Conservation (phyloP, 176 grass and related monocot genomes). For the Saccharum spontaneum region DNA sequence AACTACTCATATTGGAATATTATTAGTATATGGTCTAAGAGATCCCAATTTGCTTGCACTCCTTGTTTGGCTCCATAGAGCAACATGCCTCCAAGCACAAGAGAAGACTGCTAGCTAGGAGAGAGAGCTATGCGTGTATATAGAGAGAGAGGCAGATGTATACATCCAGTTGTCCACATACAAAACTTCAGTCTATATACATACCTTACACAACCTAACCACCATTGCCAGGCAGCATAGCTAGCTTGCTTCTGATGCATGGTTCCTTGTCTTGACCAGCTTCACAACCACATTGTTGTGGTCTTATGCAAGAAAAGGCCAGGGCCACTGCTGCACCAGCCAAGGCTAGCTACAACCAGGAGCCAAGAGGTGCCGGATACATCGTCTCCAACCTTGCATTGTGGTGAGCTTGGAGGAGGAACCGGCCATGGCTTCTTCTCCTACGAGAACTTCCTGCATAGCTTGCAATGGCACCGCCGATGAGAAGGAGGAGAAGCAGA, state of each 20-base stretch:
- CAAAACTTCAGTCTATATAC: not conserved
- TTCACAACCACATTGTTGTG: not conserved
- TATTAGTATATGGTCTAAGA: constrained; percentile 24
- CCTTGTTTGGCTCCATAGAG: constrained; percentile 33
- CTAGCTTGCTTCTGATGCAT: constrained; percentile 7
- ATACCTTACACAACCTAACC: constrained; percentile 22
- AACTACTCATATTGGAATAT: constrained; percentile 59
- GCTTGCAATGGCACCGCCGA: not conserved
- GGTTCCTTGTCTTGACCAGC: constrained; percentile 29
- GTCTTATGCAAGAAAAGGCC: constrained; percentile 21
- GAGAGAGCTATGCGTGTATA: not conserved
- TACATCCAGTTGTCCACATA: constrained; percentile 14
- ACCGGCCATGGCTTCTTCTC: constrained; percentile 43
- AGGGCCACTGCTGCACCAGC: not conserved
- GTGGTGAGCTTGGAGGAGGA: constrained; percentile 34
- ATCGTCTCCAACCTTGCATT: not conserved
- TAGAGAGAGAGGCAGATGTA: constrained; percentile 3
- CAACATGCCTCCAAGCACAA: constrained; percentile 35
- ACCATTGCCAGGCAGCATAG: constrained; percentile 22
- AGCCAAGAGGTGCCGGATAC: not conserved
- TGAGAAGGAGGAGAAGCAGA: not conserved
- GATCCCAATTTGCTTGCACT: constrained; percentile 35
- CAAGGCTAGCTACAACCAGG: not conserved
- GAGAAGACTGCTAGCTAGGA: not conserved
- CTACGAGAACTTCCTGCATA: not conserved